Conservation (phyloP, 176 grass and related monocot genomes). For the Ampelocalamus luodianensis region DNA sequence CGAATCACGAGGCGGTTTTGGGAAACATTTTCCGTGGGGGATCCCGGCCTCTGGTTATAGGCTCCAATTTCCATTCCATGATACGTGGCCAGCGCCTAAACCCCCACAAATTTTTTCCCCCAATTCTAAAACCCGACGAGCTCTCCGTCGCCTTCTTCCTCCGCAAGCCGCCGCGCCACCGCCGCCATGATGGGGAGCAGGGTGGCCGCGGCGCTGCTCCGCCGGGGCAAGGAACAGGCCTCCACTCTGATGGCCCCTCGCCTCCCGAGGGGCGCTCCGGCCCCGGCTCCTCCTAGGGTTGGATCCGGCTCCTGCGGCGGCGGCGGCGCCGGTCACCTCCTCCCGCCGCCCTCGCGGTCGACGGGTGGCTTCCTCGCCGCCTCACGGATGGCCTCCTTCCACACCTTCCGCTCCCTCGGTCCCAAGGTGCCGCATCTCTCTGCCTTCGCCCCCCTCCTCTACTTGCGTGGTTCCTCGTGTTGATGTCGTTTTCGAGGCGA, state of each 20-base stretch:
- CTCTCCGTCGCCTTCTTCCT: constrained; percentile 23
- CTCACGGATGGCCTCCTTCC: constrained; percentile 36
- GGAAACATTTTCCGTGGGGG: too few relatives aligned
- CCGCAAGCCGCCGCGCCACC: constrained; percentile 28
- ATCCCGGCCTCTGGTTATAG: too few relatives aligned
- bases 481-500: background rate
- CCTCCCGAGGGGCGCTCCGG: constrained; percentile 9
- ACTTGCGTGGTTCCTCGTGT: background rate
- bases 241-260: constrained; percentile 22
- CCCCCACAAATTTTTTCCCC: constrained; percentile 33
- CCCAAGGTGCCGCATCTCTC: constrained; percentile 40
- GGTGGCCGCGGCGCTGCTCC: constrained; percentile 64
- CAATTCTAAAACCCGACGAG: constrained; percentile 28
- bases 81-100: constrained; percentile 39
- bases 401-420: constrained; percentile 53
- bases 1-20: too few relatives aligned
- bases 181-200: constrained; percentile 52
- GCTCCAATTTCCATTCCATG: background rate
- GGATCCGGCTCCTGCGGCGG: constrained; percentile 28
- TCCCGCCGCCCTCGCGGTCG: background rate
- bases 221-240: constrained; percentile 55
- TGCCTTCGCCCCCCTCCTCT: background rate
- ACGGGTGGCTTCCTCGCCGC: background rate
- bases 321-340: constrained; percentile 11
- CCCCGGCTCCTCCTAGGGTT: constrained; percentile 42